These are phyloP conservation scores for Coemansia sp. DNA, from an alignment of 192 early-diverging fungal genomes.

Conservation along the genomic window DNA sequence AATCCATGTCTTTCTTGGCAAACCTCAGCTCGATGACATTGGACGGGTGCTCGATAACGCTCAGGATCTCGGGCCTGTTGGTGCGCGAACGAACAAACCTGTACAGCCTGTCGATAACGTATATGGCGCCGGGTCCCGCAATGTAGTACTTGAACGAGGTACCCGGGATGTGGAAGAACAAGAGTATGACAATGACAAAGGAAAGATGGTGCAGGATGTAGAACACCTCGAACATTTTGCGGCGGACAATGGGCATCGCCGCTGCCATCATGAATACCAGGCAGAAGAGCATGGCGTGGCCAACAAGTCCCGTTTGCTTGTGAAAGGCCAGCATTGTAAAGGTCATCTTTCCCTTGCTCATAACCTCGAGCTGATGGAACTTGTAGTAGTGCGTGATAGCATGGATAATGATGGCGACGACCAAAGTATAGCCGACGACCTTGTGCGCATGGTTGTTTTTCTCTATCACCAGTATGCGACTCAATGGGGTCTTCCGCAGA, in stretches of 20 bases:
- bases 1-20: slow-evolving; percentile 55
- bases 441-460: slow-evolving; percentile 80
- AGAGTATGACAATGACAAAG: slow-evolving; percentile 63
- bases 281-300: slow-evolving; percentile 49
- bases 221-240: slow-evolving; percentile 63
- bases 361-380: slow-evolving; percentile 44
- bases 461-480: slow-evolving; percentile 66
- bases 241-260: slow-evolving; percentile 33
- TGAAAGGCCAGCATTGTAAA: slow-evolving; percentile 53
- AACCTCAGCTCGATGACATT: slow-evolving; percentile 79
- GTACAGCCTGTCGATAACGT: slow-evolving; percentile 63
- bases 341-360: slow-evolving; percentile 22
- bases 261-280: slow-evolving; percentile 16
- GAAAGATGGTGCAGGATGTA: slow-evolving; percentile 82
- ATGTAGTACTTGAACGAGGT: slow-evolving; percentile 74
- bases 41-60: slow-evolving; percentile 78
- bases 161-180: slow-evolving; percentile 67
- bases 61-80: slow-evolving; percentile 63
- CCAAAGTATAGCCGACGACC: slow-evolving; percentile 63
- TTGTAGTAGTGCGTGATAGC: slow-evolving; percentile 67
- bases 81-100: slow-evolving; percentile 63
- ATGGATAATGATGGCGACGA: slow-evolving; percentile 66
- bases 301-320: slow-evolving; percentile 65
- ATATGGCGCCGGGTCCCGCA: slow-evolving; percentile 58
- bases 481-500: slow-evolving; percentile 65